Evolutionary conservation across 352 stramenopile species (phyloP), one percentile per base, ranked within the genome.

Genomic region (Pythium guiyangense): DNA sequence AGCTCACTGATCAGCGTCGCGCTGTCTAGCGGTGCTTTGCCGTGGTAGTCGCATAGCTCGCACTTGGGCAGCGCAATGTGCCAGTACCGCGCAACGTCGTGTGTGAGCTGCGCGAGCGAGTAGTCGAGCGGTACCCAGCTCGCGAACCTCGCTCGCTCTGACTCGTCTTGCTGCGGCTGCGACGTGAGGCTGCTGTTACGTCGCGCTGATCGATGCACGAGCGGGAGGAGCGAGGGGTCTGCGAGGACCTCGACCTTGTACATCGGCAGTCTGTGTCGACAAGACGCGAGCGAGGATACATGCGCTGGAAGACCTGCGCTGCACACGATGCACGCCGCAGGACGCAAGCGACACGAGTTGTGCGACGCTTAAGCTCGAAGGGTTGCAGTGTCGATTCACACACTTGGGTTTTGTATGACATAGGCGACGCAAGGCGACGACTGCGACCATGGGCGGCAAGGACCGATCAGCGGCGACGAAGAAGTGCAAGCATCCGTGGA

Each of bases 111-210:
- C 3, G 50, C 59, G 5, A 58, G 58, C 0, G 59, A 29, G 54
- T 90, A 90, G n/a, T 81, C 66, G 20, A 59, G 53, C 0, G 77
- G 77, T 3, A 88, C 57, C 79, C 77, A 90, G 27, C 69, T 58
- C 46, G 73, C 57, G 27, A 73, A 82, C 12, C 18, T 26, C 17
- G 31, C 25, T 11, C 20, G 42, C 15, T 40, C 22, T 37, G 31
- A 18, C 9, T 39, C 17, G 17, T 43, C 22, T 2, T 54, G 44
- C 1, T 26, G 25, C 4, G 15, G n/a, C 11, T 44, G 50, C 12
- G 2, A 31, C 20, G 31, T 3, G 25, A 31, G 46, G 26, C 10
- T 20, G 22, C 26, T 22, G 22, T 22, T 35, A 12, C 10, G 25
- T 35, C 31, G 20, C 4, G 59, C 6, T 43, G 12, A 27, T 29